A percentile compares a stretch with the other conserved stretches of the same genome.
Evolutionary conservation across 148 eudicot genomes (phyloP).

Genomic region (Vaccinium corymbosum): DNA sequence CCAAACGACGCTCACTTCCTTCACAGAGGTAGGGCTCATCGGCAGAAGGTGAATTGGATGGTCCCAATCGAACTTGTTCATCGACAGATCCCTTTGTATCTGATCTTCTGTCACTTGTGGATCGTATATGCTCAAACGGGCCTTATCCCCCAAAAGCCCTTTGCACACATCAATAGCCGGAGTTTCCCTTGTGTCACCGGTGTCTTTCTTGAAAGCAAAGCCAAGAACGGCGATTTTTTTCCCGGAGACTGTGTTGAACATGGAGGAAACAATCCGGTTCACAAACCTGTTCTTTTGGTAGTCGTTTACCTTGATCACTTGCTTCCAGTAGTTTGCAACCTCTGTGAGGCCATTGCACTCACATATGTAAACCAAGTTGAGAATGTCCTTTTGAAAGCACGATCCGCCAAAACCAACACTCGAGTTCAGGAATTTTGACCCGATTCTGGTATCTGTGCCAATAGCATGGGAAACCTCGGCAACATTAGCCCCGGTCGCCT

Average conservation of each 20-base stretch:
- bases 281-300: conserved; percentile 63
- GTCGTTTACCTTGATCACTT: conserved; percentile 60
- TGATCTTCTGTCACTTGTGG: conserved; percentile 61
- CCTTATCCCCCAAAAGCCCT: conserved; percentile 50
- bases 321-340: conserved; percentile 65
- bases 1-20: conserved; percentile 28
- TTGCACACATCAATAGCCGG: conserved; percentile 61
- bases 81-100: conserved; percentile 48
- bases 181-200: conserved; percentile 62
- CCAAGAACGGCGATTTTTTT: conserved; percentile 56
- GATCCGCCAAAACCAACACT: conserved; percentile 71
- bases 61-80: conserved; percentile 61
- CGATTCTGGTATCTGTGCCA: conserved; percentile 59
- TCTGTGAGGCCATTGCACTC: conserved; percentile 62
- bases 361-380: conserved; percentile 58
- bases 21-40: conserved; percentile 29
- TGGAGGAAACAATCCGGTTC: conserved; percentile 56
- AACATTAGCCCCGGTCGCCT: conserved; percentile 64
- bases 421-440: conserved; percentile 52
- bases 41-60: conserved; percentile 55
- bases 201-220: conserved; percentile 61
- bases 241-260: conserved; percentile 59
- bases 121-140: conserved; percentile 48
- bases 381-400: conserved; percentile 64
- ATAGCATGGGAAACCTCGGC: conserved; percentile 53